Evolutionary conservation across 805 yeast species (phyloP).

Genomic region (Lachancea meyersii): DNA sequence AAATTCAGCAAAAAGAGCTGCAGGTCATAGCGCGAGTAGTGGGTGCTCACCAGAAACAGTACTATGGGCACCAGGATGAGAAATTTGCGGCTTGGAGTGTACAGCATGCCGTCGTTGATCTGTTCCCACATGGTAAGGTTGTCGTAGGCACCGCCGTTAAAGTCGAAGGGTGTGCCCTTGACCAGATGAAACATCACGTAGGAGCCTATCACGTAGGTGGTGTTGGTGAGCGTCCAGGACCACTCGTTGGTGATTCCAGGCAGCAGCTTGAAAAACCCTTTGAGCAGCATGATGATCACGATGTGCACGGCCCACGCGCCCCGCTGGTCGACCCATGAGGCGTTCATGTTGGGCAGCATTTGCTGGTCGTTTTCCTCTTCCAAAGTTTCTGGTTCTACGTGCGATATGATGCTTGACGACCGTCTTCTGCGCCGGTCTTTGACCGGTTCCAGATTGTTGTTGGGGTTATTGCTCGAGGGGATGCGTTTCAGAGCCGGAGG

Average conservation of each 20-base stretch:
- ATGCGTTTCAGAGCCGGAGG: slow-evolving; percentile 22
- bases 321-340: slow-evolving; percentile 91
- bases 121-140: slow-evolving; percentile 98
- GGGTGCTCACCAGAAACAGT: slow-evolving; percentile 79
- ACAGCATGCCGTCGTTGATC: slow-evolving; percentile 88
- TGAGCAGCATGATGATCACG: slow-evolving; percentile 68
- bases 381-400: slow-evolving; percentile 85
- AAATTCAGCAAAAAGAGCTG: slow-evolving; percentile 74
- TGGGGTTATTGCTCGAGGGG: slow-evolving; percentile 23
- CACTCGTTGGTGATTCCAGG: slow-evolving; percentile 78
- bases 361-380: slow-evolving; percentile 92
- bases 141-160: slow-evolving; percentile 94
- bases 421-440: slow-evolving; percentile 52
- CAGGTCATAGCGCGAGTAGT: slow-evolving; percentile 80
- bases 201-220: slow-evolving; percentile 83
- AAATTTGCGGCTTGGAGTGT: slow-evolving; percentile 93
- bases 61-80: slow-evolving; percentile 88
- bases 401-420: slow-evolving; percentile 84
- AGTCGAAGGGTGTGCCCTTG: slow-evolving; percentile 96
- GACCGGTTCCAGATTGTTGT: slow-evolving; percentile 25
- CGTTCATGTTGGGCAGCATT: slow-evolving; percentile 82
- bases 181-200: slow-evolving; percentile 95
- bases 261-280: slow-evolving; percentile 68
- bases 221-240: slow-evolving; percentile 91
- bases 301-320: slow-evolving; percentile 96